Percentiles rank a stretch among this genome's conserved stretches.
These are phyloP conservation scores for Zasmidium angulare DNA, from an alignment of 2,329 filamentous ascomycete genomes.

Conservation along the genomic window DNA sequence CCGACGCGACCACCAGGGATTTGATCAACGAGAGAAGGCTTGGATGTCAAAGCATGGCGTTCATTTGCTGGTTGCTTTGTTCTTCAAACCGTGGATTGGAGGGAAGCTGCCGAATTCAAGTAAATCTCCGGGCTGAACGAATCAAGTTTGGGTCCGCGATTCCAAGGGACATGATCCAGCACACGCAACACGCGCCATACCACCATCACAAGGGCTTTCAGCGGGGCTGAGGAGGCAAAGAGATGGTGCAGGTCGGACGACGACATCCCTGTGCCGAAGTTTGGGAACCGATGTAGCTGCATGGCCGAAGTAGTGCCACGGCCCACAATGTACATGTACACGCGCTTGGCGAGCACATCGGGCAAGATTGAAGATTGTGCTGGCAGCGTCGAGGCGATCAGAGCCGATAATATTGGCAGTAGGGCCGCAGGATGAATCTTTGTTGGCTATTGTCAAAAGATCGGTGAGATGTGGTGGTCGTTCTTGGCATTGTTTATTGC, in stretches of 20 bases:
- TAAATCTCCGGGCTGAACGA: neutral
- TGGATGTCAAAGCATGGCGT: neutral
- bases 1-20: neutral
- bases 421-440: too few species aligned
- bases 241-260: neutral
- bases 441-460: neutral
- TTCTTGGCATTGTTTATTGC: neutral
- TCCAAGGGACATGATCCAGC: neutral
- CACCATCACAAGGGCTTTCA: neutral
- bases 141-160: neutral
- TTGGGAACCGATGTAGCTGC: neutral
- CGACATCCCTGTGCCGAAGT: neutral
- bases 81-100: neutral
- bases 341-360: neutral
- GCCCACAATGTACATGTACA: neutral
- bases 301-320: neutral
- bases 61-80: neutral
- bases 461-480: neutral
- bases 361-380: neutral
- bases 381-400: neutral
- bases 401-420: neutral
- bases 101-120: neutral
- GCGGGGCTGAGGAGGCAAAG: neutral
- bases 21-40: neutral
- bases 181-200: neutral